Conservation (phyloP, 352 stramenopile species). For the Pythium vanterpoolii region DNA sequence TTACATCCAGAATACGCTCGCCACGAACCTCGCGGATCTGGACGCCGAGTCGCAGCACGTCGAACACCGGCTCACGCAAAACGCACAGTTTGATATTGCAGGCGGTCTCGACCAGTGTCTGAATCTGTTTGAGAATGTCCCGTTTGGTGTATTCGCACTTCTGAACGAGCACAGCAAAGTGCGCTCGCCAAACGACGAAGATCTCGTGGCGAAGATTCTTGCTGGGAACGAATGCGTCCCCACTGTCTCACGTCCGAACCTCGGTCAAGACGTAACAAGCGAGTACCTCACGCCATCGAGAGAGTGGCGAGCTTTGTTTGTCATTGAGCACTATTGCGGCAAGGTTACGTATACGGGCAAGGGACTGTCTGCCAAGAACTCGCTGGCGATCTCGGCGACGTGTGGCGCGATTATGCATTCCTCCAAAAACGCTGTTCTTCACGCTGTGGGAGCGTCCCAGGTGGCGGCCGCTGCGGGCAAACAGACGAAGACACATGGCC, state of each 20-base stretch:
- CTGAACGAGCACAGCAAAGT: slow-evolving; percentile 68
- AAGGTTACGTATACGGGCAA: slow-evolving; percentile 81
- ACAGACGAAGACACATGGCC: slow-evolving; percentile 25
- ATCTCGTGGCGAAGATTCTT: slow-evolving; percentile 79
- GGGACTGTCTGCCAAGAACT: slow-evolving; percentile 63
- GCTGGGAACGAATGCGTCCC: slow-evolving; percentile 59
- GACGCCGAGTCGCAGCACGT: slow-evolving; percentile 65
- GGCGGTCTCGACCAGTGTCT: slow-evolving; percentile 64
- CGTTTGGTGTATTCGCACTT: slow-evolving; percentile 70
- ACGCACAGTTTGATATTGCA: slow-evolving; percentile 49
- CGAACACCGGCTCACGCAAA: slow-evolving; percentile 51
- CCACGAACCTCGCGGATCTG: slow-evolving; percentile 55
- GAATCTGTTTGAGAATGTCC: slow-evolving; percentile 65
- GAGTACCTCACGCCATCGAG: slow-evolving; percentile 70
- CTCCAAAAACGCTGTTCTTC: slow-evolving; percentile 74
- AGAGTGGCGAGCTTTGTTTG: slow-evolving; percentile 75
- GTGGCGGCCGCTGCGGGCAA: slow-evolving; percentile 54
- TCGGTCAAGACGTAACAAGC: slow-evolving; percentile 48
- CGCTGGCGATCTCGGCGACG: slow-evolving; percentile 69
- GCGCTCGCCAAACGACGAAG: slow-evolving; percentile 64
- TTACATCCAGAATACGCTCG: slow-evolving; percentile 73
- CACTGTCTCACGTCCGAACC: slow-evolving; percentile 51
- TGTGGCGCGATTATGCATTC: slow-evolving; percentile 84
- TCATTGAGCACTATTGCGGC: slow-evolving; percentile 63
- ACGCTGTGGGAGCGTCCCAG: slow-evolving; percentile 63